Conservation (phyloP, 148 eudicot species). For the Vaccinium vitisidaea region DNA sequence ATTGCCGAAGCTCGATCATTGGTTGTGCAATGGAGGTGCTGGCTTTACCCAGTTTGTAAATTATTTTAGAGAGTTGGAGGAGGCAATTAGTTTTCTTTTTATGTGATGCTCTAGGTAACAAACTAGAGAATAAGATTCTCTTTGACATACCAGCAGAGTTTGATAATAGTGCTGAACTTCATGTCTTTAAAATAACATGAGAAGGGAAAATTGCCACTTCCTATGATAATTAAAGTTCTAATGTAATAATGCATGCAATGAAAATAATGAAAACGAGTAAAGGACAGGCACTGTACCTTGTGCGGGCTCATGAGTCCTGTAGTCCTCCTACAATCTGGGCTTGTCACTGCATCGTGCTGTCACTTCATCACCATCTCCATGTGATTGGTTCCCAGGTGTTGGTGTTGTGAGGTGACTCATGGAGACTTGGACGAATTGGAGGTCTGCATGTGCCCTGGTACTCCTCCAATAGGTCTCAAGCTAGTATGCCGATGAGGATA, state of each 20-base stretch:
- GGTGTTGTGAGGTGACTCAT: background rate
- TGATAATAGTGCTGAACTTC: background rate
- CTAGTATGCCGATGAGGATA: background rate
- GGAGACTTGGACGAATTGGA: background rate
- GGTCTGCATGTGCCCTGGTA: background rate
- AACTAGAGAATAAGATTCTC: background rate
- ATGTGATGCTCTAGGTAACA: background rate
- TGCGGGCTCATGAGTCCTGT: background rate
- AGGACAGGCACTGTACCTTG: background rate
- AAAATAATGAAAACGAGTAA: background rate
- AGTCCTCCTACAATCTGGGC: background rate
- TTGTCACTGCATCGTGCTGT: background rate
- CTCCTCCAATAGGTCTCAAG: background rate
- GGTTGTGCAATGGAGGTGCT: no score
- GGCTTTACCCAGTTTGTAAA: background rate
- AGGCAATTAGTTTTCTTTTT: background rate
- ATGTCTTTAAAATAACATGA: background rate
- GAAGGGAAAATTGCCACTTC: background rate
- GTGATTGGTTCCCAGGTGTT: background rate
- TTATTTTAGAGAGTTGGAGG: background rate
- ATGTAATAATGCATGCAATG: background rate
- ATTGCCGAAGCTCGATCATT: no score
- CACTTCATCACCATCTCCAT: background rate
- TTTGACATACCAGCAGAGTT: background rate
- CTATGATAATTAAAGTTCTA: background rate